Percentiles rank a stretch among this genome's conserved stretches.
phyloP scores from a whole-genome alignment of 768 basidiomycete genomes.

The Solioccasus polychromus region DNA sequence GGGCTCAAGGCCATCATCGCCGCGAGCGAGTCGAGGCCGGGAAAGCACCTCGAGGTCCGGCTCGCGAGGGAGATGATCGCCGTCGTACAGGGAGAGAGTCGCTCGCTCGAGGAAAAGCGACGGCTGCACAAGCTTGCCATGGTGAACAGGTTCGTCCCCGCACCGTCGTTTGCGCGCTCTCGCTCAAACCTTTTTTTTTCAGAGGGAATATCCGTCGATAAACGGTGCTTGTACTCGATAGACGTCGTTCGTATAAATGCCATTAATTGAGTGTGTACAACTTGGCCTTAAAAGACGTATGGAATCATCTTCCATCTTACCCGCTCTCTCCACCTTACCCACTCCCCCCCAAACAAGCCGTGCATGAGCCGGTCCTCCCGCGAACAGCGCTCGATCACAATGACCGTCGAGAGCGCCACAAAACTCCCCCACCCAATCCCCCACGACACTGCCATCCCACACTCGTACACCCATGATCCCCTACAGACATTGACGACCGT shows the following conservation, averaged over 20 bases:
- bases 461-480: conserved; percentile 17
- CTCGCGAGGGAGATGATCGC: conserved; percentile 77
- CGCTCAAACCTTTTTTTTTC: conserved; percentile 6
- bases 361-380: conserved; percentile 4
- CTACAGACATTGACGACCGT: conserved; percentile 7
- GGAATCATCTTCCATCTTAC: conserved; percentile 13
- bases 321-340: conserved; percentile 11
- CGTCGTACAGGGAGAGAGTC: conserved; percentile 60
- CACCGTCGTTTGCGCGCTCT: neutral
- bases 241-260: too few species aligned
- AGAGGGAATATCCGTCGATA: conserved; percentile 25
- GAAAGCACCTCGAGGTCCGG: conserved; percentile 60
- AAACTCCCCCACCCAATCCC: conserved; percentile 5
- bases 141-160: conserved; percentile 64
- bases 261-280: too few species aligned
- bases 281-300: conserved; percentile 9
- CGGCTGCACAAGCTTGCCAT: conserved; percentile 67
- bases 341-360: conserved; percentile 9
- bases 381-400: conserved; percentile 7
- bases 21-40: conserved; percentile 53
- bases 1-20: conserved; percentile 73
- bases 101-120: conserved; percentile 58
- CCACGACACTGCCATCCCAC: conserved; percentile 3
- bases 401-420: neutral
- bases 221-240: too few species aligned